Base-by-base conservation (phyloP, 2,329 filamentous ascomycete genomes). In the Sporothrix brasiliensis region DNA sequence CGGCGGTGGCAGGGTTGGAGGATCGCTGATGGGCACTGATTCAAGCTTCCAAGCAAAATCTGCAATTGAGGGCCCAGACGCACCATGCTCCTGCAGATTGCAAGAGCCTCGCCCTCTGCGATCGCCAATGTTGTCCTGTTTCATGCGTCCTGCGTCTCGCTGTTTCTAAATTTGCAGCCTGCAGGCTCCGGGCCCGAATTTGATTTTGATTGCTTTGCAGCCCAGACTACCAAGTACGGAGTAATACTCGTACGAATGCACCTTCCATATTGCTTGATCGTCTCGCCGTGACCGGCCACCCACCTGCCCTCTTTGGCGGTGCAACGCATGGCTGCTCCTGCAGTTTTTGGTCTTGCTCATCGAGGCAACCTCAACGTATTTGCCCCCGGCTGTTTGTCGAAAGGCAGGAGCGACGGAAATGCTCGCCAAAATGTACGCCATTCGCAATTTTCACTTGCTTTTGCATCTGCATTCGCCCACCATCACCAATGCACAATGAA, bases 241-340 rank as follows among this genome's bases (percentile, higher is more conserved):
- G 63, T 53, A 53, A 53, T 67, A 47, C 61, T 65, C 61, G 61
- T 65, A 39, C 61, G 61, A 50, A 65, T 50, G 61, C 39, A 2
- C 61, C 60, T 66, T 53, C 63, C 49, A 27, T 53, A 54, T 53
- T 54, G 65, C 14, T 19, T 44, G 50, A 7, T 41, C 19, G 2
- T 24, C 19, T 52, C 66, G 56, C 66, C 66, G 66, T 54, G 66
- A 68, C 66, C 66, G 66, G 65, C 24, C 61, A 24, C 60, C n/a
- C 60, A 9, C 54, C 56, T 61, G 56, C 27, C 27, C 11, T 56
- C 11, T 27, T 10, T 54, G 56, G 39, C 58, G 24, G 24, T 30
- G 24, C 61, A 19, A 49, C 44, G 61, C n/a, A 63, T 19, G 34
- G 34, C 34, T 47, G 41, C 61, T 66, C 61, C 44, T 66, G 60